Evolutionary conservation across 2,329 filamentous ascomycete species (phyloP), one percentile per base, ranked within the genome.

Genomic region (Colletotrichum spaethianum): DNA sequence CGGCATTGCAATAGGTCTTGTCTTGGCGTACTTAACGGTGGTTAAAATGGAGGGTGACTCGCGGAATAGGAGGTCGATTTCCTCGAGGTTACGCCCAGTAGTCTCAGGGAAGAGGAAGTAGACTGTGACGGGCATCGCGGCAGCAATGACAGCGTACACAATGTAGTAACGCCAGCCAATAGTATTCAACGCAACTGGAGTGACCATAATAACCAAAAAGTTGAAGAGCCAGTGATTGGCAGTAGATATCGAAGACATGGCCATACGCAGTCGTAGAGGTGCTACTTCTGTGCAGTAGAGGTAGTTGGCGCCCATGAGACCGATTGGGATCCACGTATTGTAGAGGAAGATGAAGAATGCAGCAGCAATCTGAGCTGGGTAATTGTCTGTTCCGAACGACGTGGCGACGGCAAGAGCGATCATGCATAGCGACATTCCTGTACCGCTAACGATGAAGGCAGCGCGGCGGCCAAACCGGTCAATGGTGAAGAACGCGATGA

Each of bases 301-400:
- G 80, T 90, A 91, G 74, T 89, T 90, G 23, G 88, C 85, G 1
- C 89, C 89, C 0, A 90, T 83, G 79, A 89, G 90, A 0, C 88
- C 89, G 67, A 90, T 86, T 0, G 87, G 87, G 52, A 90, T 86
- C 79, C 90, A 90, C 74, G 86, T 88, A 79, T 90, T 88, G 81
- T 88, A 91, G 50, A 89, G 77, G 78, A 88, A 91, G 50, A 91
- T 83, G 78, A 90, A 90, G 73, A 87, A 83, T 0, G 86, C 87
- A 0, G 86, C 86, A 0, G 83, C 85, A 52, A 90, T 85, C 70
- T 87, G 83, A 2, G 87, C 84, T 1, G 81, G 70, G 4, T 81
- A 81, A 78, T 88, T 87, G n/a, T 78, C 77, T 28, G 78, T 80
- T 5, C 84, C 82, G 75, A 84, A 86, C 26, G 83, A 87, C 3